A percentile compares a stretch with the other conserved stretches of the same genome.
These are phyloP conservation scores for Remersonia thermophila DNA, from an alignment of 2,329 filamentous ascomycete genomes.

Conservation along the genomic window DNA sequence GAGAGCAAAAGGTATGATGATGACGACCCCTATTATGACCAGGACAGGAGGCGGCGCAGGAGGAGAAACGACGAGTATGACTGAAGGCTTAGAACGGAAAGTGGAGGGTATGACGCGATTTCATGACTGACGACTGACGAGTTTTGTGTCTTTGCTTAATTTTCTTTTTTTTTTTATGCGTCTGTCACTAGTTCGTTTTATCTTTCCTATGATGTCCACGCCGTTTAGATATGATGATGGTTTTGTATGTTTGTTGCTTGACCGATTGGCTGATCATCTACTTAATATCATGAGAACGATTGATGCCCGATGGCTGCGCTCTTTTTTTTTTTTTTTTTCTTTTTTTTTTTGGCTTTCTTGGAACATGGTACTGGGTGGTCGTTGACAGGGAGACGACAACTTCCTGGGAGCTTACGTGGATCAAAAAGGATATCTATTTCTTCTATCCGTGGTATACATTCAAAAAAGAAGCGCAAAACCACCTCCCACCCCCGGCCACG, in stretches of 20 bases:
- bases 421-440: slow-evolving; percentile 2
- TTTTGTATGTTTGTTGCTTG: no score
- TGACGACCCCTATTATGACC: slow-evolving; percentile 10
- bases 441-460: neutral
- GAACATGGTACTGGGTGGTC: no score
- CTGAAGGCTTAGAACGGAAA: slow-evolving; percentile 4
- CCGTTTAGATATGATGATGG: no score
- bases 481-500: no score
- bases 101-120: slow-evolving; percentile 5
- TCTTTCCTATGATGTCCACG: neutral
- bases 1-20: slow-evolving; percentile 6
- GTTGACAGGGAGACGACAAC: no score
- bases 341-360: no score
- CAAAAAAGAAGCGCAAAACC: neutral
- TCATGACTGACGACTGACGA: slow-evolving; percentile 8
- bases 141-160: slow-evolving; percentile 5
- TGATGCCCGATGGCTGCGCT: no score
- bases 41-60: slow-evolving; percentile 12
- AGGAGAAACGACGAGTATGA: slow-evolving; percentile 9
- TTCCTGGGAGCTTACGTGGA: no score
- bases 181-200: neutral
- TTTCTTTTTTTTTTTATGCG: slow-evolving; percentile 1
- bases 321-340: no score
- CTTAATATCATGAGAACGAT: no score
- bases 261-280: no score